A percentile compares a stretch with the other conserved stretches of the same genome.
Evolutionary conservation across 352 stramenopile genomes (phyloP).

Genomic region (Pythium phragmiticola): DNA sequence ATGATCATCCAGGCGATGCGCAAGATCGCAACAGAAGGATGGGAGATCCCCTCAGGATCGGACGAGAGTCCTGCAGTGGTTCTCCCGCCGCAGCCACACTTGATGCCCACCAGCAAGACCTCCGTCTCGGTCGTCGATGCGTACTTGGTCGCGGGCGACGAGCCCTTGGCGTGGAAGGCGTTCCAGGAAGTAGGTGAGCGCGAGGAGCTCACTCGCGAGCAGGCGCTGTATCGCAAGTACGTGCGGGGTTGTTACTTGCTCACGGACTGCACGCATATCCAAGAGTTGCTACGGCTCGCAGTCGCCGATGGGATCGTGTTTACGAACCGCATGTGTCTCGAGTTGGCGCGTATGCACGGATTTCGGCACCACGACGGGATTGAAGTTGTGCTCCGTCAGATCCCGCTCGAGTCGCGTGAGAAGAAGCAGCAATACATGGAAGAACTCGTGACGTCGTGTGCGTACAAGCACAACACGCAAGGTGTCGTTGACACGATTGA

Average conservation of each 20-base stretch:
- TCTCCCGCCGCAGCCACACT: constrained; percentile 43
- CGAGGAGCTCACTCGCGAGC: constrained; percentile 39
- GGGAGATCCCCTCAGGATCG: constrained; percentile 18
- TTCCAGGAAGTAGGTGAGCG: constrained; percentile 47
- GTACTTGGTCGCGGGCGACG: constrained; percentile 67
- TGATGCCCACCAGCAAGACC: constrained; percentile 60
- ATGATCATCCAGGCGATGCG: constrained; percentile 63
- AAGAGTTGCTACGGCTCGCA: constrained; percentile 46
- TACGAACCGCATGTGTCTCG: constrained; percentile 59
- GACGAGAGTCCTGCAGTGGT: not conserved
- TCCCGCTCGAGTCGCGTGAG: constrained; percentile 30
- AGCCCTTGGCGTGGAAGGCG: constrained; percentile 53
- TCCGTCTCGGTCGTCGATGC: constrained; percentile 73
- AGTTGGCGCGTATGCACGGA: constrained; percentile 67
- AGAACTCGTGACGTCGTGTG: constrained; percentile 68
- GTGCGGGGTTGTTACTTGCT: constrained; percentile 64
- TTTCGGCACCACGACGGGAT: constrained; percentile 51
- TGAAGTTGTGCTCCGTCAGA: constrained; percentile 41
- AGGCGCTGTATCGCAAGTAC: constrained; percentile 70
- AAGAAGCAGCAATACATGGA: constrained; percentile 55
- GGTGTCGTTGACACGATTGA: constrained; percentile 54
- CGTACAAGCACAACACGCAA: constrained; percentile 57
- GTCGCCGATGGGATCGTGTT: constrained; percentile 52
- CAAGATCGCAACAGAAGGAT: constrained; percentile 44
- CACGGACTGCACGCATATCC: constrained; percentile 59